Evolutionary conservation across 768 basidiomycete genomes (phyloP).

Genomic region (Termitomyces heimii): DNA sequence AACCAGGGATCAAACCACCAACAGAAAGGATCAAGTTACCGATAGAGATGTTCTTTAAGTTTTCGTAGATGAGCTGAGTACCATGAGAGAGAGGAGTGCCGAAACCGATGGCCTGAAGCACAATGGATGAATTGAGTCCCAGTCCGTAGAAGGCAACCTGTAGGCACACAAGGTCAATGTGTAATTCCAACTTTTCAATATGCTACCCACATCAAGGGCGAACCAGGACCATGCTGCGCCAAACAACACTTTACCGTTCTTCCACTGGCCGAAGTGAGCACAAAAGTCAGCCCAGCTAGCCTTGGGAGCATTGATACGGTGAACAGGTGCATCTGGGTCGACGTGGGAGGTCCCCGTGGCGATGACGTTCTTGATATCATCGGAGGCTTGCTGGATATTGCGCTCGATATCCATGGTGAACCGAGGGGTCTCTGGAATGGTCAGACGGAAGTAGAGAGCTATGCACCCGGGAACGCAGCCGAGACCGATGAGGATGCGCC

Average conservation of each 20-base stretch:
- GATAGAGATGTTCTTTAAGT: conserved; percentile 57
- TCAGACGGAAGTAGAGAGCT: conserved; percentile 89
- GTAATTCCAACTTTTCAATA: neutral
- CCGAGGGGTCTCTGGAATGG: conserved; percentile 89
- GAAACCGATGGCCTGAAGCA: conserved; percentile 72
- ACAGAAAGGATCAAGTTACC: conserved; percentile 75
- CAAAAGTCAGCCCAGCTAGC: conserved; percentile 66
- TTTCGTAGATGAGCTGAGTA: conserved; percentile 42
- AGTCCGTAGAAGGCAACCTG: conserved; percentile 88
- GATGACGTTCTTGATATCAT: conserved; percentile 70
- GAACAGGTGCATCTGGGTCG: conserved; percentile 51
- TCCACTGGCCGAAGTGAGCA: conserved; percentile 62
- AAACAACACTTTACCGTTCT: conserved; percentile 75
- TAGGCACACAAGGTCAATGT: conserved; percentile 1
- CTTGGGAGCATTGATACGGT: conserved; percentile 63
- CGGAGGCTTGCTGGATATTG: conserved; percentile 68
- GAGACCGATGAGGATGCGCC: conserved; percentile 86
- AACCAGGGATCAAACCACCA: conserved; percentile 81
- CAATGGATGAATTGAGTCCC: conserved; percentile 75
- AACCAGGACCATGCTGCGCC: conserved; percentile 86
- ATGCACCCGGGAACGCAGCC: conserved; percentile 77
- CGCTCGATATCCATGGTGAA: conserved; percentile 90
- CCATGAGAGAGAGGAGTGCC: conserved; percentile 37
- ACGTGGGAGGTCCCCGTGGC: conserved; percentile 36
- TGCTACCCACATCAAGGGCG: conserved; percentile 64